Percentiles rank a stretch among this genome's conserved stretches.
Evolutionary conservation across 1,284 basidiomycete species (phyloP).

Genomic region (Apiotrichum akiyoshidainum): DNA sequence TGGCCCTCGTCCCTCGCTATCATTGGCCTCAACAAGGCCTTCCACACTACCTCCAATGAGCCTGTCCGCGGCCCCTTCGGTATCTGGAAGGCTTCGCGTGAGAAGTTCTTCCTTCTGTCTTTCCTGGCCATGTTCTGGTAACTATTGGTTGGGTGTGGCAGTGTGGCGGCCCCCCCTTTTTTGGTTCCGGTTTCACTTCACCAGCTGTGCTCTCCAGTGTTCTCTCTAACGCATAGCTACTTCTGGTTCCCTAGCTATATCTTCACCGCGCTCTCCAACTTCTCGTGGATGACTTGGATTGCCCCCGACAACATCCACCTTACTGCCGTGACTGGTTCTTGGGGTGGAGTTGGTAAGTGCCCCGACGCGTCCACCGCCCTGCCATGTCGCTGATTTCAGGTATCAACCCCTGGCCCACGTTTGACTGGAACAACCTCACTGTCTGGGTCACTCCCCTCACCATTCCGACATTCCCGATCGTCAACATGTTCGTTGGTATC

Average conservation of each 20-base stretch:
- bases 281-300: slow-evolving; percentile 62
- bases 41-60: slow-evolving; percentile 37
- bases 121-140: slow-evolving; percentile 33
- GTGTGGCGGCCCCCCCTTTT: too few species aligned
- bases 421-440: slow-evolving; percentile 28
- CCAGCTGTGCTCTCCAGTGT: too few species aligned
- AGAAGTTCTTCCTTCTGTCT: slow-evolving; percentile 41
- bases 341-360: slow-evolving; percentile 31
- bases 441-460: slow-evolving; percentile 21
- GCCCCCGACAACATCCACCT: slow-evolving; percentile 42
- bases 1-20: slow-evolving; percentile 49
- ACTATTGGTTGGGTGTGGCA: too few species aligned
- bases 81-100: slow-evolving; percentile 36
- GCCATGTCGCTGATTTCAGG: too few species aligned
- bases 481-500: slow-evolving; percentile 36
- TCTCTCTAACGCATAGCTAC: slow-evolving; percentile 4
- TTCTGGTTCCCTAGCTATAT: slow-evolving; percentile 44
- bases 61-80: slow-evolving; percentile 36
- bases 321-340: slow-evolving; percentile 22
- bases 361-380: too few species aligned
- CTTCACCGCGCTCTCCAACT: slow-evolving; percentile 53
- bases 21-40: slow-evolving; percentile 47
- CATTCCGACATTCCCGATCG: slow-evolving; percentile 34
- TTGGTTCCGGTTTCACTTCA: too few species aligned
- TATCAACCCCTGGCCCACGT: slow-evolving; percentile 40